Percentiles rank a stretch among this genome's conserved stretches.
Conservation (phyloP, 805 yeast genomes). For the Suhomyces sp. region DNA sequence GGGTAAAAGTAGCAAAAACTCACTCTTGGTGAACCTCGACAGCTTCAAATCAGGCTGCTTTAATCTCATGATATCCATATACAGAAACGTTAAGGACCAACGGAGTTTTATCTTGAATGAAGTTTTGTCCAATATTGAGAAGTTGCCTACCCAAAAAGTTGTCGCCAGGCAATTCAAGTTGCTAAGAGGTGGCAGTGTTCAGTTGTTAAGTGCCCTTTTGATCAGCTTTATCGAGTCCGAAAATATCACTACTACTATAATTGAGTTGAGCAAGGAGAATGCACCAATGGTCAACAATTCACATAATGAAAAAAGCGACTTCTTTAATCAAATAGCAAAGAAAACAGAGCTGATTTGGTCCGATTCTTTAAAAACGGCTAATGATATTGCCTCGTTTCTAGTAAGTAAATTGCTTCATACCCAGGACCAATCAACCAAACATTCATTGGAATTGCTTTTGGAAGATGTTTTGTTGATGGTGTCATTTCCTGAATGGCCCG, state of each 20-base stretch:
- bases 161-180: conserved; percentile 43
- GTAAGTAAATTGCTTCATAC: conserved; percentile 16
- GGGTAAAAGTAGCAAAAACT: conserved; percentile 17
- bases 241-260: background rate
- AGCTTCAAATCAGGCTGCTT: conserved; percentile 26
- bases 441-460: conserved; percentile 49
- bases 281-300: background rate
- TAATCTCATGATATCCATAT: conserved; percentile 34
- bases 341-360: background rate
- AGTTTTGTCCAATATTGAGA: conserved; percentile 48
- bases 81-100: conserved; percentile 45
- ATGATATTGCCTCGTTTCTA: conserved; percentile 24
- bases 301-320: background rate
- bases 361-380: conserved; percentile 10
- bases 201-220: conserved; percentile 45
- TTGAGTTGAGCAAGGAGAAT: conserved; percentile 20
- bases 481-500: conserved; percentile 59
- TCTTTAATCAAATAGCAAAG: background rate
- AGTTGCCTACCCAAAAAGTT: conserved; percentile 44
- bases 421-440: conserved; percentile 29
- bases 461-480: conserved; percentile 55
- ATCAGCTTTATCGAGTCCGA: conserved; percentile 35
- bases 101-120: conserved; percentile 61
- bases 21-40: conserved; percentile 22
- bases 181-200: conserved; percentile 46